These are phyloP conservation scores for Isabelozyma rhagii DNA, from an alignment of 805 yeast genomes.

Conservation along the genomic window DNA sequence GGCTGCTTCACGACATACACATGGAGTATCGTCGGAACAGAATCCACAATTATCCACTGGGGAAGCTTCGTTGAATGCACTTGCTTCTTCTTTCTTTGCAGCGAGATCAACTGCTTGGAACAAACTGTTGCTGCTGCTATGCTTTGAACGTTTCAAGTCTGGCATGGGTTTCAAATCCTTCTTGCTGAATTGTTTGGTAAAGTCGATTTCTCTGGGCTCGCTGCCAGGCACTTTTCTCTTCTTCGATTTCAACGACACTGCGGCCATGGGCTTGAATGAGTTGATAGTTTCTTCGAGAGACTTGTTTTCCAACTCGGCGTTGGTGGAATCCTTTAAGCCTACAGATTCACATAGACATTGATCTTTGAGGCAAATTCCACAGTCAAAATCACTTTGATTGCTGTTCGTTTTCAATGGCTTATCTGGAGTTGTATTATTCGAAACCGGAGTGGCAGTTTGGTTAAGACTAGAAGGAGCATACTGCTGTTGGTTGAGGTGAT, in stretches of 20 bases:
- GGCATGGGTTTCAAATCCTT: conserved; percentile 26
- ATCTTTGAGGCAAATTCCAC: conserved; percentile 68
- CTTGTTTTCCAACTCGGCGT: conserved; percentile 2
- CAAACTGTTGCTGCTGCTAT: conserved; percentile 2
- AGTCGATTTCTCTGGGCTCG: conserved; percentile 46
- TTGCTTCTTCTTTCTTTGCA: conserved; percentile 14
- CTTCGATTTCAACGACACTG: conserved; percentile 54
- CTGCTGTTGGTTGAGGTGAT: conserved; percentile 1
- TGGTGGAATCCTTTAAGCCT: conserved; percentile 33
- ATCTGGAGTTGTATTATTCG: conserved; percentile 11
- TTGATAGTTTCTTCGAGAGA: conserved; percentile 32
- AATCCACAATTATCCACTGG: conserved; percentile 84
- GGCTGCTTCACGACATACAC: conserved; percentile 83
- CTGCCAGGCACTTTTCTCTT: conserved; percentile 17
- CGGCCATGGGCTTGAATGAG: conserved; percentile 57
- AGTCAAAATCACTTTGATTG: conserved; percentile 36
- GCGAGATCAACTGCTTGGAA: conserved; percentile 1
- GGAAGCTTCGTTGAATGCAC: conserved; percentile 41
- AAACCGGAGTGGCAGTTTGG: conserved; percentile 8
- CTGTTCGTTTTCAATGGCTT: conserved; percentile 2
- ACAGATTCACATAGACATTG: conserved; percentile 62
- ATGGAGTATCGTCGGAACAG: conserved; percentile 88
- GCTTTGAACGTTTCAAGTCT: conserved; percentile 30
- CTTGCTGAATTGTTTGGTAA: conserved; percentile 45
- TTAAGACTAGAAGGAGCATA: not conserved